Base-by-base conservation (phyloP, 352 stramenopile species). In the Phytophthora ramorum region DNA sequence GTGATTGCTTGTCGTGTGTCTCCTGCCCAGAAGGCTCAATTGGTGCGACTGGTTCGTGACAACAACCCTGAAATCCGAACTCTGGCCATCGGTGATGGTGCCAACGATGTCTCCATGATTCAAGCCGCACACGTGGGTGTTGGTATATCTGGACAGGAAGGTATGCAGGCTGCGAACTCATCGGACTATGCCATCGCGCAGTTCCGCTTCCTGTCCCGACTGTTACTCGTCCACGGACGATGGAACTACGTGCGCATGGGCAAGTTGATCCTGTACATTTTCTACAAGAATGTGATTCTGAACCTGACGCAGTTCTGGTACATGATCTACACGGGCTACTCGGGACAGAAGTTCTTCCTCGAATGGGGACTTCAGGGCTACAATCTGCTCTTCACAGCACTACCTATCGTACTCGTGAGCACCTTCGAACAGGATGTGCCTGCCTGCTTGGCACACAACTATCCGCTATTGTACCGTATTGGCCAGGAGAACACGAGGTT, bases 71-170 rank as follows among this genome's bases (percentile, higher is more conserved):
- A 80, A 16, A 75, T 93, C 3, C 84, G 88, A 30, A 98, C 93
- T 16, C 71, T 98, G 1, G 87, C 91, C 14, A 98, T 98, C 48
- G 95, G 96, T 24, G 96, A 99, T 58, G 96, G 96, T 26, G 96
- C 96, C 0, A 99, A 99, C 64, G 96, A 99, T 67, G 96, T 99
- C 0, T 93, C 89, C 19, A 99, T 99, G 96, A 98, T 99, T 58
- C 92, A 98, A 73, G 79, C 80, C 3, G 94, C 91, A 2, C 90
- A 98, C 65, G 89, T 98, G 4, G 95, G 94, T 45, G 88, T 98
- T 24, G 95, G 95, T 9, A 98, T 98, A 44, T 95, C 81, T 0
- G 95, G 95, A 0, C 92, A 98, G 50, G 95, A 98, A 75, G 95
- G 95, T 13, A 94, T 97, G 79, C 96, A 98, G 57, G 98, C 96